Evolutionary conservation across 768 basidiomycete genomes (phyloP), one percentile per base, ranked within the genome.

Genomic region (Serendipita sp.): DNA sequence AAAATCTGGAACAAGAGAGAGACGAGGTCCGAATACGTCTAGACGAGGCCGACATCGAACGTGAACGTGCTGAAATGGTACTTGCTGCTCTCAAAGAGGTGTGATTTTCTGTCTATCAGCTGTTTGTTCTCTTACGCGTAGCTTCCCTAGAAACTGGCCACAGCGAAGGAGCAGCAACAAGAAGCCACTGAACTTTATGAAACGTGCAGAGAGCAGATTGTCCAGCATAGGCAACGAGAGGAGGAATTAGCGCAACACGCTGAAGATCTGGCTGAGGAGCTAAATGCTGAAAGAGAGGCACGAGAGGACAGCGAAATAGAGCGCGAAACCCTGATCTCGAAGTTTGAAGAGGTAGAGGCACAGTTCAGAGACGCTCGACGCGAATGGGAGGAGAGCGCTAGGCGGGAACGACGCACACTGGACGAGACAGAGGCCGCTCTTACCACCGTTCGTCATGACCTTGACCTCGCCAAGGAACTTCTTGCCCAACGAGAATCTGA

Each of bases 51-150:
- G 63, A 64, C 45, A 79, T 80, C n/a, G 89, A 88, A 69, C 77
- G 80, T 29, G 87, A 88, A 65, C 75, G 83, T 46, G 74, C 85
- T 1, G 85, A 88, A 68, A 83, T 78, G 2, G 74, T 94, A 3
- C 76, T 83, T 34, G 76, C 76, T 6, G 86, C 86, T 1, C 79
- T 95, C 52, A 95, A 94, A 73, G 90, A 95, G 73, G 93, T 86
- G 48, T 34, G 80, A 69, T 3, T 13, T 33, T 44, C 37, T 1
- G 10, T 11, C 16, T 27, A 45, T 34, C 23, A 23, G 23, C 23
- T 23, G 13, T 5, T 40, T 40, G 5, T 13, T 5, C 13, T 40
- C 40, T 40, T 2, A 13, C 40, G 5, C 40, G 13, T 6, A 40
- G 13, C 40, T 6, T 5, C 37, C 66, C 43, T 72, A 92, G 88